Evolutionary conservation across 805 yeast species (phyloP).

Genomic region (Saccharomycopsis selenospora): DNA sequence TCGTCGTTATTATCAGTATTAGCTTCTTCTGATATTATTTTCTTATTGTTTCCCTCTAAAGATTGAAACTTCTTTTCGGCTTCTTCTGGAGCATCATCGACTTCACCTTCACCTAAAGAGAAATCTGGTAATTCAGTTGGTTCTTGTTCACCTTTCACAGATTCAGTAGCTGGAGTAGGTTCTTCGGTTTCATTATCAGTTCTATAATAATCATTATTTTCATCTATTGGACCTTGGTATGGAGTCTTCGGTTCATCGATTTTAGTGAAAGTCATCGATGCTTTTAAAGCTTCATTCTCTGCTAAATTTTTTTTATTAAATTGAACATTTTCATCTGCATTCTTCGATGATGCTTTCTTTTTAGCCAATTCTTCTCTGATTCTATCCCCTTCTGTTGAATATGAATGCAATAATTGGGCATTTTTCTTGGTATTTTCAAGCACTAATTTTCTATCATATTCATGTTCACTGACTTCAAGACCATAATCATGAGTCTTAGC

Average conservation of each 20-base stretch:
- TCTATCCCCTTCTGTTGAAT: conserved; percentile 36
- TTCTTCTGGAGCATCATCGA: conserved; percentile 25
- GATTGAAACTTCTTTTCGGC: conserved; percentile 24
- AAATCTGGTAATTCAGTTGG: conserved; percentile 43
- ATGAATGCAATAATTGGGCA: conserved; percentile 41
- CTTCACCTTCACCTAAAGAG: conserved; percentile 51
- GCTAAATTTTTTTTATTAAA: conserved; percentile 83
- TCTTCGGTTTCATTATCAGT: conserved; percentile 56
- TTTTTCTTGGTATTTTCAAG: conserved; percentile 72
- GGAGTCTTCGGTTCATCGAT: conserved; percentile 97
- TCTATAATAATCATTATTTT: conserved; percentile 66
- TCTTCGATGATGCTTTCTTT: conserved; percentile 25
- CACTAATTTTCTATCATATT: conserved; percentile 52
- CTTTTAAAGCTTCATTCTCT: conserved; percentile 39
- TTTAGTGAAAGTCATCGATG: conserved; percentile 44
- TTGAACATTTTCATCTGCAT: conserved; percentile 43
- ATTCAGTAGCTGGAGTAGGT: conserved; percentile 11
- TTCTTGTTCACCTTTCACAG: conserved; percentile 19
- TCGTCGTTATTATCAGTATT: conserved; percentile 23
- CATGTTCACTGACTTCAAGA: background rate
- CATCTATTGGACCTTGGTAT: conserved; percentile 79
- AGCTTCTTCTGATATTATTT: conserved; percentile 25
- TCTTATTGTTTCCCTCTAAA: conserved; percentile 38
- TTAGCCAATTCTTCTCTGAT: conserved; percentile 41
- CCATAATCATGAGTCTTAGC: conserved; percentile 16